Evolutionary conservation across 768 basidiomycete genomes (phyloP), one percentile per base, ranked within the genome.

Genomic region (Leccinum olivaceopallidum): DNA sequence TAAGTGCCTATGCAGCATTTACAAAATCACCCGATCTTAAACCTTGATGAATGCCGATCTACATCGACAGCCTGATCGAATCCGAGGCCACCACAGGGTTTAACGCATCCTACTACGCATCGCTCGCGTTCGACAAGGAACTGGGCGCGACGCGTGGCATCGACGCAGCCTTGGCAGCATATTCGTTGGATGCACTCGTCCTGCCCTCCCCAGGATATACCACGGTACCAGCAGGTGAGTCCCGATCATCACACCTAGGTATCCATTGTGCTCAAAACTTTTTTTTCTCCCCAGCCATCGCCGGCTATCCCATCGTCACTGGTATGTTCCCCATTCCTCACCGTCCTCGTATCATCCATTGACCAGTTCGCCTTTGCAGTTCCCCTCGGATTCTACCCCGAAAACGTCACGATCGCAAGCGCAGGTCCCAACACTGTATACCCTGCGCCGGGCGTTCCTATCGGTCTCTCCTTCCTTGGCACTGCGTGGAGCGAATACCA

Each of bases 71-170:
- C 4, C 57, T 72, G 47, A 65, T 71, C 16, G 66, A 56, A 30
- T 60, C 72, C 7, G 62, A 71, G 52, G 65, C 72, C 1, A 74
- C 66, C 16, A 70, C 65, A 12, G 73, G 66, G 2, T 64, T 61
- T 52, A 75, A 73, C 54, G 53, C 69, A 34, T 65, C 76, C 2
- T 86, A 73, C 58, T 80, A 80, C 64, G 64, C 74, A 44, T 76
- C 83, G 2, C 75, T 85, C 2, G 78, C 78, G 0, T 76, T 74
- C 37, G 74, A 85, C 61, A 71, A 75, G 42, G 81, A 81, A 14
- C 73, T 85, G 0, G 84, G 83, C 5, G 76, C 77, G 18, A 79
- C 78, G 20, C 67, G 75, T 22, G 84, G 85, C 4, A 85, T 86
- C n/a, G 84, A 86, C 59, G 82, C 80, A 9, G 78, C 76, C 3